These are phyloP conservation scores for Cladobotryum protrusum DNA, from an alignment of 2,329 filamentous ascomycete species.

Conservation along the genomic window DNA sequence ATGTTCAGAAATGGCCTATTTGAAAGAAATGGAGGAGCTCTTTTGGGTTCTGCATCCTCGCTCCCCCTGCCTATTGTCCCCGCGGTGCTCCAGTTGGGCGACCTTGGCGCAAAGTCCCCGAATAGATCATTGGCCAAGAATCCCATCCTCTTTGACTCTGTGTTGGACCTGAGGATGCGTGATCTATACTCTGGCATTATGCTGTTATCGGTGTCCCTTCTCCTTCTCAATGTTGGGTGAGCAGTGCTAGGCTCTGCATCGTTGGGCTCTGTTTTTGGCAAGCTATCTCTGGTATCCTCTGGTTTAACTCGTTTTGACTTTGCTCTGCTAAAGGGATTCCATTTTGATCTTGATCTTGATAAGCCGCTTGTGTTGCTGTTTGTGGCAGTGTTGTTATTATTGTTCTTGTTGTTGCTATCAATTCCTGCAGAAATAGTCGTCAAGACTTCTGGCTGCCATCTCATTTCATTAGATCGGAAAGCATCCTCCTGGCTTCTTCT, in stretches of 20 bases:
- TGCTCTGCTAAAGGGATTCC: constrained; percentile 50
- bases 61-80: no score
- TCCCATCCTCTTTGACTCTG: no score
- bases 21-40: background rate
- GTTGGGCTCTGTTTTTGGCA: no score
- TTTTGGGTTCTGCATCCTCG: no score
- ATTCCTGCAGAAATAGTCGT: constrained; percentile 13
- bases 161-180: no score
- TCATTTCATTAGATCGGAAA: constrained; percentile 20
- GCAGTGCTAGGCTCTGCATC: no score
- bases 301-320: constrained; percentile 27
- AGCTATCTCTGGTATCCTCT: background rate
- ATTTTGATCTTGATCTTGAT: constrained; percentile 44
- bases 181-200: no score
- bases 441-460: constrained; percentile 23
- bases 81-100: no score
- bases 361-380: constrained; percentile 16
- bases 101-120: no score
- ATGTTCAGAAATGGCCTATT: constrained; percentile 54
- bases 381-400: background rate
- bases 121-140: no score
- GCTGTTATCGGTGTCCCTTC: no score
- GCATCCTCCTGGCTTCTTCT: constrained; percentile 60
- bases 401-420: background rate
- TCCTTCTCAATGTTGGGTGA: no score